phyloP scores from a whole-genome alignment of 306 rosid species.

The Quercus dentata region DNA sequence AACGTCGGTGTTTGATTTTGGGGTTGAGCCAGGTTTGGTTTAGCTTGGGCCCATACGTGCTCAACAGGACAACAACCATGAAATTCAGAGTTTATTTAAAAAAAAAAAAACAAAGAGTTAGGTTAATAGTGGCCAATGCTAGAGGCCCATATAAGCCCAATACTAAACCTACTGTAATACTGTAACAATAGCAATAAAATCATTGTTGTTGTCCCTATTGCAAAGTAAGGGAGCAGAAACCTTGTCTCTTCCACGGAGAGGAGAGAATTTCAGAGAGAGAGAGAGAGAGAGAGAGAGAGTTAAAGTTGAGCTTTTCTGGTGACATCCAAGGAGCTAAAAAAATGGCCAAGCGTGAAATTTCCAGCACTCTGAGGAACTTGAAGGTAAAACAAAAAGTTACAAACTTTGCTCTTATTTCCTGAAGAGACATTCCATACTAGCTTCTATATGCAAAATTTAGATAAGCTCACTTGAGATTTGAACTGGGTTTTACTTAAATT shows the following conservation, averaged over 20 bases:
- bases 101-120: too few relatives aligned
- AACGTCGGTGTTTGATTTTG: too few relatives aligned
- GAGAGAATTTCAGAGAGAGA: background rate
- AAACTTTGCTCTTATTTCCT: background rate
- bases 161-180: background rate
- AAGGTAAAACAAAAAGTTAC: slow-evolving; percentile 43
- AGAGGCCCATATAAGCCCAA: background rate
- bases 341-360: slow-evolving; percentile 79
- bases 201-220: background rate
- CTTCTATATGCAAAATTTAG: background rate
- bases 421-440: background rate
- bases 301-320: slow-evolving; percentile 1
- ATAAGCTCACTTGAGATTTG: background rate
- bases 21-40: too few relatives aligned
- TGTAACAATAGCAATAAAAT: background rate
- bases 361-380: slow-evolving; percentile 70
- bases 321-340: background rate
- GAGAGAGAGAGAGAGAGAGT: background rate
- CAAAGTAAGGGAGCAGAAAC: background rate
- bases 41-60: too few relatives aligned
- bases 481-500: slow-evolving; percentile 2
- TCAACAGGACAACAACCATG: too few relatives aligned
- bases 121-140: background rate
- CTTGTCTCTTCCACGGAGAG: background rate
- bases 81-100: too few relatives aligned